phyloP scores from a whole-genome alignment of 1,139 yeast species.

The Hemisphaericaspora subhashii region DNA sequence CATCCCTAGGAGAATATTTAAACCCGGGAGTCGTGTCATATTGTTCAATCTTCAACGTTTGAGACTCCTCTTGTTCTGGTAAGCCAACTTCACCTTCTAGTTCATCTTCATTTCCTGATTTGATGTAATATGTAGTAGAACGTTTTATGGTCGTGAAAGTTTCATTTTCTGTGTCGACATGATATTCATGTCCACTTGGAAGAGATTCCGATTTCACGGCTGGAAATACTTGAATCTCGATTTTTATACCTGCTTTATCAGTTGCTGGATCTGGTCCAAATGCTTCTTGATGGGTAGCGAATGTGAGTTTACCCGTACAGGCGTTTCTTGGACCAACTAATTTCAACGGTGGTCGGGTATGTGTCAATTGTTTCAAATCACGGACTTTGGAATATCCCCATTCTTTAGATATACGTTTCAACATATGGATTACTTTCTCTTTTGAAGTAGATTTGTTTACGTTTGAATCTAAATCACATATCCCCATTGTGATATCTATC shows the following conservation, averaged over 20 bases:
- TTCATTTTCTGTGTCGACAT: slow-evolving; percentile 16
- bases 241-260: slow-evolving; percentile 12
- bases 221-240: slow-evolving; percentile 67
- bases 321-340: slow-evolving; percentile 36
- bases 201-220: slow-evolving; percentile 51
- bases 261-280: slow-evolving; percentile 9
- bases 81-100: slow-evolving; percentile 20
- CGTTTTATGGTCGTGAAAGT: slow-evolving; percentile 18
- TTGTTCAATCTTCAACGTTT: slow-evolving; percentile 15
- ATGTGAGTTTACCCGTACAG: slow-evolving; percentile 38
- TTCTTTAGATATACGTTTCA: slow-evolving; percentile 17
- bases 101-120: slow-evolving; percentile 13
- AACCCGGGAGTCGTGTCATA: slow-evolving; percentile 43
- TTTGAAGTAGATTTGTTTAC: slow-evolving; percentile 8
- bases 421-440: slow-evolving; percentile 12
- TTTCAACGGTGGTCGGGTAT: slow-evolving; percentile 28
- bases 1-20: slow-evolving; percentile 60
- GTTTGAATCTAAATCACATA: slow-evolving; percentile 29
- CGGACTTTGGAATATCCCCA: slow-evolving; percentile 10
- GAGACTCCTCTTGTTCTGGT: slow-evolving; percentile 7
- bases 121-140: slow-evolving; percentile 24
- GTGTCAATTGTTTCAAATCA: slow-evolving; percentile 16
- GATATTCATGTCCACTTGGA: slow-evolving; percentile 33
- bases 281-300: slow-evolving; percentile 32
- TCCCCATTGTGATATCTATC: slow-evolving; percentile 29